phyloP scores from a whole-genome alignment of 495 filamentous ascomycete genomes.

The Stereocaulon alpinum region DNA sequence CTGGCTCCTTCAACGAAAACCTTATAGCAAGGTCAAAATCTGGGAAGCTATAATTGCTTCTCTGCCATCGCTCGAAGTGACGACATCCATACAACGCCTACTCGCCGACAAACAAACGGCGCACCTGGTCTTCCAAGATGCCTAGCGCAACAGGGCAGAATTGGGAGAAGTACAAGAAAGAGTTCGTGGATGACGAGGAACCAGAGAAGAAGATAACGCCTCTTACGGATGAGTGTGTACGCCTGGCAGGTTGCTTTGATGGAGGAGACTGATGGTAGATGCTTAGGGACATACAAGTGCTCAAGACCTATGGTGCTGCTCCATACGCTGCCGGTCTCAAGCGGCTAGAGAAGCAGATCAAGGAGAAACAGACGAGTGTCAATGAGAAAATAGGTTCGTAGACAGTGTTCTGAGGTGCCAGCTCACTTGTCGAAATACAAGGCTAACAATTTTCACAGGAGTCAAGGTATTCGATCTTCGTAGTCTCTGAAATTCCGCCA shows the following conservation, averaged over 20 bases:
- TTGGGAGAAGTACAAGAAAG: conserved; percentile 99
- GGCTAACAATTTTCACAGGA: conserved; percentile 27
- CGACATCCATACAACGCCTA: neutral
- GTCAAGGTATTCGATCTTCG: conserved; percentile 42
- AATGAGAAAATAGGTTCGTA: conserved; percentile 84
- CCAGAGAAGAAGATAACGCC: conserved; percentile 99
- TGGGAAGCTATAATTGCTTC: neutral
- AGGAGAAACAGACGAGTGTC: conserved; percentile 89
- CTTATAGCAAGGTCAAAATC: neutral
- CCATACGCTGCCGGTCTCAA: conserved; percentile 87
- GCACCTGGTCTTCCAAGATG: conserved; percentile 35
- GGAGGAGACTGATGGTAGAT: conserved; percentile 3
- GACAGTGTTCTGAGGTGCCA: neutral
- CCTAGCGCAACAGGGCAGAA: conserved; percentile 83
- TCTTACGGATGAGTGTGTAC: conserved; percentile 80
- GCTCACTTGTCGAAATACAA: too few relatives aligned
- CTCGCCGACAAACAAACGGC: conserved; percentile 7
- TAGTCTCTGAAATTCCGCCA: neutral
- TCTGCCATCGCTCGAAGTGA: neutral
- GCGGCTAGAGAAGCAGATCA: conserved; percentile 96
- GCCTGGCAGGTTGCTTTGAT: neutral
- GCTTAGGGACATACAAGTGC: conserved; percentile 87
- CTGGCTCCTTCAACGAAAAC: neutral
- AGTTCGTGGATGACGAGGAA: conserved; percentile 89
- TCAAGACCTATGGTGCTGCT: conserved; percentile 97